These are phyloP conservation scores for Flaveria trinervia DNA, from an alignment of 129 eudicot genomes.

Conservation along the genomic window DNA sequence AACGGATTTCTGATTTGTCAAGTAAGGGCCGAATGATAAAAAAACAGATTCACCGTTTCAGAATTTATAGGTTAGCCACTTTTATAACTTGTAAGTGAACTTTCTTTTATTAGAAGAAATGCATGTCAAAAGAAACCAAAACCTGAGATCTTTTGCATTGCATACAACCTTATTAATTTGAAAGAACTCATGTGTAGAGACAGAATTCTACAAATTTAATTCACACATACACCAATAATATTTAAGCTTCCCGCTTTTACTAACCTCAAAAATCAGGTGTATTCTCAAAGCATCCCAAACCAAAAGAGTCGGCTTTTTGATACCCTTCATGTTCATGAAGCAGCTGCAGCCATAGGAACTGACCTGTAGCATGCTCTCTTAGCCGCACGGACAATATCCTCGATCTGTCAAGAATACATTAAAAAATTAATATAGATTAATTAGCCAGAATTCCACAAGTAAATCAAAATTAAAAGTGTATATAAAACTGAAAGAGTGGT, in stretches of 20 bases:
- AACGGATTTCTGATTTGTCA: too few relatives aligned
- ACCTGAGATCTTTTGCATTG: conserved; percentile 5
- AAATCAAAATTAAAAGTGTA: neutral
- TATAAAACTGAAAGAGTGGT: neutral
- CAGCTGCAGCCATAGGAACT: conserved; percentile 45
- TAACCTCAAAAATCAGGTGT: conserved; percentile 29
- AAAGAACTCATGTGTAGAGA: conserved; percentile 6
- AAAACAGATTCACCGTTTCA: neutral
- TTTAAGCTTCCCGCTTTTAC: conserved; percentile 17
- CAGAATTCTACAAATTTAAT: conserved; percentile 18
- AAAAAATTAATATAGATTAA: neutral
- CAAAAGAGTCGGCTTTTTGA: conserved; percentile 12
- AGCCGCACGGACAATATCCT: conserved; percentile 77
- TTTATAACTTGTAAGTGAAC: neutral
- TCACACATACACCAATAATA: conserved; percentile 23
- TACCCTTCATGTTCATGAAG: conserved; percentile 28
- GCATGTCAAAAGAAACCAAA: neutral
- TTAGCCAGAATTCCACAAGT: neutral
- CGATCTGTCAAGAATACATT: conserved; percentile 33
- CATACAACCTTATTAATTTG: conserved; percentile 21
- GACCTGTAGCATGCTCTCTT: conserved; percentile 67
- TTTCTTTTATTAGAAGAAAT: neutral
- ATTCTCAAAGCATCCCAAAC: conserved; percentile 21
- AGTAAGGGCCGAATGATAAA: too few relatives aligned
- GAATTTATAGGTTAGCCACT: neutral